Evolutionary conservation across 345 rosid genomes (phyloP), one percentile per base, ranked within the genome.

Genomic region (Heritiera littoralis): DNA sequence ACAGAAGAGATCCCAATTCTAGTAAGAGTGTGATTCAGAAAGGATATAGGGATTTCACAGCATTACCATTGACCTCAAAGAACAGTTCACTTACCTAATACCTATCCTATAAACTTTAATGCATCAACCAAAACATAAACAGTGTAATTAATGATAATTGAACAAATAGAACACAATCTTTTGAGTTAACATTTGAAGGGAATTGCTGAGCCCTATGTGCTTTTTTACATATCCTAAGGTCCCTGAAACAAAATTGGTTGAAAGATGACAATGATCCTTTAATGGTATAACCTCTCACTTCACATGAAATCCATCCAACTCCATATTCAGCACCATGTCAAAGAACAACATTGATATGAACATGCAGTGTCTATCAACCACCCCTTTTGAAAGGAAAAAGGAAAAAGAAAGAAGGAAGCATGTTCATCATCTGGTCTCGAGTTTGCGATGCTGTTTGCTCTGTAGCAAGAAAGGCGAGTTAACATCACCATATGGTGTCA

Each of bases 391-490:
- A 63, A 30, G 41, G 43, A 2, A 30, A 20, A 58, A 6, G 0
- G 7, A 59, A 9, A 8, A 2, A 30, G 0, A 23, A 11, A 60
- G 15, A 23, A n/a, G 38, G 15, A 28, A 10, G 66, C 10, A 30
- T 32, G 67, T 18, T 63, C 40, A 63, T 32, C 41, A 11, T 2
- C 38, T 9, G 32, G 66, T 61, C 66, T 63, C 41, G 6, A 28
- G 12, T 70, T 30, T 23, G 60, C 4, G 7, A 71, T 70, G 11
- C 17, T 49, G 43, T 51, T 13, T 28, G 40, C 54, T 73, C 63
- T 55, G 13, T 35, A 35, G 32, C 64, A 73, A 54, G 64, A 54
- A 55, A 72, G 46, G 63, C 46, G 32, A 32, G 46, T 72, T 72
- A 72, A 72, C 30, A 8, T 66, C 59, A 28, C 38, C 6, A 70